Evolutionary conservation across 352 stramenopile genomes (phyloP).

Genomic region (Elongisporangium undulatum): DNA sequence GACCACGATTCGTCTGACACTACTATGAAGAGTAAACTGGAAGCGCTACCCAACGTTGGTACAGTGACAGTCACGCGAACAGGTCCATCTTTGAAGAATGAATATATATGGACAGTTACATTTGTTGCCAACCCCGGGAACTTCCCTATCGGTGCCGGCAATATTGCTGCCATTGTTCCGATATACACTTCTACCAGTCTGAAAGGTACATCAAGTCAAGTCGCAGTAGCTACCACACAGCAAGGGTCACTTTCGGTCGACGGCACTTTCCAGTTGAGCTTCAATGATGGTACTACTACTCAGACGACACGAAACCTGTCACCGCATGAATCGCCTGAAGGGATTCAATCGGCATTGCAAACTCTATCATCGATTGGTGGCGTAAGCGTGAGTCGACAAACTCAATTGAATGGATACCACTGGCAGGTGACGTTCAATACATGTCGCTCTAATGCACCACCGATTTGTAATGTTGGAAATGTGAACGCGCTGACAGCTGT

Average conservation of each 20-base stretch:
- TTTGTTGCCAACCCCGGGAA: conserved; percentile 92
- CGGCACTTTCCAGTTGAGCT: conserved; percentile 53
- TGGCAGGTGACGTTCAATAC: conserved; percentile 90
- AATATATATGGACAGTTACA: conserved; percentile 93
- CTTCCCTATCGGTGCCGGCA: conserved; percentile 82
- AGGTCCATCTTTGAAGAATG: conserved; percentile 80
- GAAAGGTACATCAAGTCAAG: conserved; percentile 36
- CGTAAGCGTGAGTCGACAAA: conserved; percentile 57
- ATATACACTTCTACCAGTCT: conserved; percentile 17
- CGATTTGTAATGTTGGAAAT: conserved; percentile 91
- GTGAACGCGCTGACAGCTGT: conserved; percentile 55
- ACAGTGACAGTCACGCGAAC: conserved; percentile 82
- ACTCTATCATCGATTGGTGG: conserved; percentile 43
- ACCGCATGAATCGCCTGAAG: conserved; percentile 39
- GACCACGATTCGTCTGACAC: conserved; percentile 91
- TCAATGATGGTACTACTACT: conserved; percentile 23
- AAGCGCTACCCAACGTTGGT: conserved; percentile 92
- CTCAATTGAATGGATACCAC: conserved; percentile 66
- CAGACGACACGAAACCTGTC: conserved; percentile 45
- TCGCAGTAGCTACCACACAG: conserved; percentile 22
- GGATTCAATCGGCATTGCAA: conserved; percentile 44
- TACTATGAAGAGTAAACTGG: conserved; percentile 87
- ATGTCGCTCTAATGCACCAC: conserved; percentile 54
- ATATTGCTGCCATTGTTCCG: conserved; percentile 19
- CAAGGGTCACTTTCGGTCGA: conserved; percentile 57